Percentiles rank a stretch among this genome's conserved stretches.
Conservation (phyloP, 2,329 filamentous ascomycete species). For the Sphaerulina vaccinii region DNA sequence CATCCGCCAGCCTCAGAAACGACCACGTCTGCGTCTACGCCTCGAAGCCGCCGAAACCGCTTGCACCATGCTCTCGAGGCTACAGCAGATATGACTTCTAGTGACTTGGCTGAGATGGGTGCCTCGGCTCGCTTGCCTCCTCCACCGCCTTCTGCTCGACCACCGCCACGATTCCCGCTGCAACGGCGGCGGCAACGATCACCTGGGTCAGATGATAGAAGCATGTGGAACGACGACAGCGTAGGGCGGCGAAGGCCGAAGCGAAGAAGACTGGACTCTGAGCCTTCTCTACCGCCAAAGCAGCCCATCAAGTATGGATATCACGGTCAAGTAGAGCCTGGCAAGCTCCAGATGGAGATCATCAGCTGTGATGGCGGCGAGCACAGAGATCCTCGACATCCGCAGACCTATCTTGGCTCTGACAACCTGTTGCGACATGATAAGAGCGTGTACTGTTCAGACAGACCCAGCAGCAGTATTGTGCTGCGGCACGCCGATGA, state of each 20-base stretch:
- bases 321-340: conserved; percentile 82
- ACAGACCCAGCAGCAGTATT: conserved; percentile 83
- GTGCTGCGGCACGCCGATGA: conserved; percentile 77
- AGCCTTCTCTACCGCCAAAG: conserved; percentile 21
- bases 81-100: conserved; percentile 35
- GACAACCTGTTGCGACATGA: conserved; percentile 85
- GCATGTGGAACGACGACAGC: conserved; percentile 19
- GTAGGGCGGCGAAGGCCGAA: conserved; percentile 31
- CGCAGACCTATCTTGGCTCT: conserved; percentile 58
- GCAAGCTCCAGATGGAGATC: conserved; percentile 79
- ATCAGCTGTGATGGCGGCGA: conserved; percentile 83
- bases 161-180: conserved; percentile 16
- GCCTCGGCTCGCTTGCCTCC: conserved; percentile 13
- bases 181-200: conserved; percentile 25
- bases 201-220: conserved; percentile 23
- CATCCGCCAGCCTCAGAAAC: conserved; percentile 43
- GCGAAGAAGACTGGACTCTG: conserved; percentile 43
- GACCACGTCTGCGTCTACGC: conserved; percentile 25
- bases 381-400: conserved; percentile 51
- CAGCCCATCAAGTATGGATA: conserved; percentile 72
- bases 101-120: conserved; percentile 24
- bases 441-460: conserved; percentile 83
- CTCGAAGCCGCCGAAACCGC: conserved; percentile 34
- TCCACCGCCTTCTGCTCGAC: conserved; percentile 11
- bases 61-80: conserved; percentile 38